Conservation (phyloP, 306 rosid genomes). For the Corylus heterophylla region DNA sequence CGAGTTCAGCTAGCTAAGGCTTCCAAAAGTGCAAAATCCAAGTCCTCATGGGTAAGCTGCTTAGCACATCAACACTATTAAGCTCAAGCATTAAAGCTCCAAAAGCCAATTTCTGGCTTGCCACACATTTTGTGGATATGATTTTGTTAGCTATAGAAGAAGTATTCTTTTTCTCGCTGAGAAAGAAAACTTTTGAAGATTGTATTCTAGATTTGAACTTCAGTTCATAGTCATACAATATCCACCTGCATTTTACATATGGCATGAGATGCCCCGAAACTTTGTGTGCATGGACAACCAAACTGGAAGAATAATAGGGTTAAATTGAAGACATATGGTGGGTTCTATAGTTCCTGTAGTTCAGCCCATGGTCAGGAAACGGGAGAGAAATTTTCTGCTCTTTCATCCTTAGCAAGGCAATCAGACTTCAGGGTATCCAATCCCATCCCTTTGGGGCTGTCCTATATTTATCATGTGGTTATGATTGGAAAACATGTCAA, state of each 20-base stretch:
- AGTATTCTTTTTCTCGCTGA: background rate
- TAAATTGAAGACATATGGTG: background rate
- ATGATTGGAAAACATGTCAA: background rate
- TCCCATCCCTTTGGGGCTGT: background rate
- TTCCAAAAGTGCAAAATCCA: constrained; percentile 62
- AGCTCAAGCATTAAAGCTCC: constrained; percentile 5
- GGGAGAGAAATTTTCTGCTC: constrained; percentile 1
- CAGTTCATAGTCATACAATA: background rate
- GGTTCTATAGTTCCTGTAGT: background rate
- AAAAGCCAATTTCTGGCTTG: constrained; percentile 10
- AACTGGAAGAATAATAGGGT: background rate
- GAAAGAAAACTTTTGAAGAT: background rate
- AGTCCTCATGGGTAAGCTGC: constrained; percentile 57
- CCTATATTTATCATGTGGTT: background rate
- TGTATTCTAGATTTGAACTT: background rate
- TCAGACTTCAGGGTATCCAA: background rate
- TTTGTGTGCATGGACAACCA: background rate
- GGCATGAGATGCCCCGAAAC: background rate
- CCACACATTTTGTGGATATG: constrained; percentile 4
- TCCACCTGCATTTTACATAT: background rate
- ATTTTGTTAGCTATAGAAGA: background rate
- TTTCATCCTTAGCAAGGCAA: background rate
- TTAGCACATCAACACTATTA: background rate
- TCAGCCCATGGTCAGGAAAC: background rate
- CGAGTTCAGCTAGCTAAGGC: constrained; percentile 62